phyloP scores from a whole-genome alignment of 2,329 filamentous ascomycete species.

The Colletotrichum gloeosporioides region DNA sequence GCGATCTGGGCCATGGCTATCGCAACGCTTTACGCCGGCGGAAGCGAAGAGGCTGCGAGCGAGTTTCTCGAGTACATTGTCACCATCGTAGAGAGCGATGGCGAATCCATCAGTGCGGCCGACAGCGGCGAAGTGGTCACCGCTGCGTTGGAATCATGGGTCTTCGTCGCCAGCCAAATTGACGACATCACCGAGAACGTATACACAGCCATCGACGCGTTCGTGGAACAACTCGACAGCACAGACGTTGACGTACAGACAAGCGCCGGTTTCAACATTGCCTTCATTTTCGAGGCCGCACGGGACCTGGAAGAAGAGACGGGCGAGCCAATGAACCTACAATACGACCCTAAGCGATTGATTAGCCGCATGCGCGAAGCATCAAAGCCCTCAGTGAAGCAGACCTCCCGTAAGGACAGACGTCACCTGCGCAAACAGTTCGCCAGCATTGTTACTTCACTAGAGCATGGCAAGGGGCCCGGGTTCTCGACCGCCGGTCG shows the following conservation, averaged over 20 bases:
- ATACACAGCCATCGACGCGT: slow-evolving; percentile 76
- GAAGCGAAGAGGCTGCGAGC: slow-evolving; percentile 68
- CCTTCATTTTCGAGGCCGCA: slow-evolving; percentile 78
- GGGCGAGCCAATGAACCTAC: slow-evolving; percentile 53
- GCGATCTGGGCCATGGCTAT: slow-evolving; percentile 77
- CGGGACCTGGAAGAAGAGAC: slow-evolving; percentile 54
- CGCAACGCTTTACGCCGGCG: slow-evolving; percentile 78
- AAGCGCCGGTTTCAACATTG: slow-evolving; percentile 80
- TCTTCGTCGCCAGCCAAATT: slow-evolving; percentile 77
- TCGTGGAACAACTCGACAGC: slow-evolving; percentile 86
- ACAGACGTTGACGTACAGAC: slow-evolving; percentile 75
- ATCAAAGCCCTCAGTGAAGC: slow-evolving; percentile 51
- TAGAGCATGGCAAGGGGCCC: slow-evolving; percentile 59
- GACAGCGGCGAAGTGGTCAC: slow-evolving; percentile 75
- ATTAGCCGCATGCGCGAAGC: slow-evolving; percentile 53
- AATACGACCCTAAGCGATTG: slow-evolving; percentile 55
- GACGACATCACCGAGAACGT: slow-evolving; percentile 76
- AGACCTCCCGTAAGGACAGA: slow-evolving; percentile 54
- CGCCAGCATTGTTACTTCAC: slow-evolving; percentile 57
- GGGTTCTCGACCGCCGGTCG: slow-evolving; percentile 56
- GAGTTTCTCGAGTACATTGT: slow-evolving; percentile 78
- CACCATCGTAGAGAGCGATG: slow-evolving; percentile 82
- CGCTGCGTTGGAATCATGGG: slow-evolving; percentile 80
- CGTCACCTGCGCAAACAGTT: slow-evolving; percentile 54
- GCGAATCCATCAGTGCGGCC: slow-evolving; percentile 71